Evolutionary conservation across 1,284 basidiomycete genomes (phyloP).

Genomic region (Salmacisia buchloeana): DNA sequence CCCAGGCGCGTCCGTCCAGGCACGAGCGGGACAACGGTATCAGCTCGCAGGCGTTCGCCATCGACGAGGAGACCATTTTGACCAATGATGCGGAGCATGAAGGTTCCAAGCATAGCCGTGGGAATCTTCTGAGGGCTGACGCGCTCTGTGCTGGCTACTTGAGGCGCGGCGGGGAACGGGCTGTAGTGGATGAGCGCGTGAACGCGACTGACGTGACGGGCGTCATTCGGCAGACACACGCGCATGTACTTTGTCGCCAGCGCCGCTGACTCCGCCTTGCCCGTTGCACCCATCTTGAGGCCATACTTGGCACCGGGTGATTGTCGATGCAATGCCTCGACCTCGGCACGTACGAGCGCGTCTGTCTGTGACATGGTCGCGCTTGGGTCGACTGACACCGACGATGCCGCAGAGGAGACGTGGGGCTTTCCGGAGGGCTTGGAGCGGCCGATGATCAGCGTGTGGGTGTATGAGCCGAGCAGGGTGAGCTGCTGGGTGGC

Average conservation of each 20-base stretch:
- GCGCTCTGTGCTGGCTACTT: conserved; percentile 10
- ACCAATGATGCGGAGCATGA: conserved; percentile 41
- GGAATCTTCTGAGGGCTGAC: conserved; percentile 9
- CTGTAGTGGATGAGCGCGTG: conserved; percentile 48
- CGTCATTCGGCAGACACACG: conserved; percentile 35
- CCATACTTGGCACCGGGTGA: neutral
- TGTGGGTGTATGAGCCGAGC: conserved; percentile 24
- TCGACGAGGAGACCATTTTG: conserved; percentile 48
- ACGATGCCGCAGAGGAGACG: conserved; percentile 3
- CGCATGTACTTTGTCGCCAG: conserved; percentile 22
- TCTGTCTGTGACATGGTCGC: neutral
- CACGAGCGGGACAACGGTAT: conserved; percentile 34
- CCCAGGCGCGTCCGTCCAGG: conserved; percentile 32
- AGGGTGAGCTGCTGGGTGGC: conserved; percentile 19
- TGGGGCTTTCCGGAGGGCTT: conserved; percentile 27
- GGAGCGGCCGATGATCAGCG: conserved; percentile 29
- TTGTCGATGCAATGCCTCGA: conserved; percentile 4
- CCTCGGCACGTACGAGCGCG: neutral
- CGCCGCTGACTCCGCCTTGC: conserved; percentile 17
- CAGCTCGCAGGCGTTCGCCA: conserved; percentile 40
- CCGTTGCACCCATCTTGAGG: neutral
- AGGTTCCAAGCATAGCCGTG: conserved; percentile 21
- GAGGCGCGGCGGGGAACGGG: conserved; percentile 32
- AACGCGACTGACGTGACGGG: conserved; percentile 41
- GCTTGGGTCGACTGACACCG: conserved; percentile 19